Conservation (phyloP, 192 early-diverging fungal genomes). For the Coemansia sp. region DNA sequence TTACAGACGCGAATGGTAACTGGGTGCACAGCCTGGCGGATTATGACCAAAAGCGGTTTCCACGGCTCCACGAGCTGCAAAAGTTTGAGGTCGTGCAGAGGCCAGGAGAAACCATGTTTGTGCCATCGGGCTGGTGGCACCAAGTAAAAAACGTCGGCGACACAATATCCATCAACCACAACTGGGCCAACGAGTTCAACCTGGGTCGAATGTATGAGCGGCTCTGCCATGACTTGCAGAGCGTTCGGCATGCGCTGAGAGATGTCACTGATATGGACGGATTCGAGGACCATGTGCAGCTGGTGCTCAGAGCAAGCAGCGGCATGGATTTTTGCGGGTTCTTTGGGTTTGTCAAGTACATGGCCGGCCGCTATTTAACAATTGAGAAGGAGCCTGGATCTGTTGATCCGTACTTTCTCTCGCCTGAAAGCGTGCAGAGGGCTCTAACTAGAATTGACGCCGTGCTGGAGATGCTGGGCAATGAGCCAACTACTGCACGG, state of each 20-base stretch:
- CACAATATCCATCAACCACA: slow-evolving; percentile 76
- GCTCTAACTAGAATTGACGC: slow-evolving; percentile 13
- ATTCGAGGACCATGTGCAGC: slow-evolving; percentile 34
- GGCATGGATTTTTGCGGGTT: slow-evolving; percentile 38
- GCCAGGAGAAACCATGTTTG: slow-evolving; percentile 67
- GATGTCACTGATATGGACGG: slow-evolving; percentile 53
- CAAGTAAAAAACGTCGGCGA: slow-evolving; percentile 67
- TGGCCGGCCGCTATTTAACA: slow-evolving; percentile 12
- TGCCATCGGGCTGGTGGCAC: slow-evolving; percentile 74
- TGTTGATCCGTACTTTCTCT: slow-evolving; percentile 21
- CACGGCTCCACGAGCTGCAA: slow-evolving; percentile 49
- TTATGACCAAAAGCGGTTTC: slow-evolving; percentile 52
- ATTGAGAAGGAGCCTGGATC: not conserved
- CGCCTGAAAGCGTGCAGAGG: not conserved
- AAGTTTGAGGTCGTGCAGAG: slow-evolving; percentile 56
- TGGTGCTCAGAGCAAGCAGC: slow-evolving; percentile 27
- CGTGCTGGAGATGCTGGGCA: slow-evolving; percentile 12
- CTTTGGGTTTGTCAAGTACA: slow-evolving; percentile 16
- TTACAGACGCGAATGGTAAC: slow-evolving; percentile 55
- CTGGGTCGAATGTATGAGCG: slow-evolving; percentile 48
- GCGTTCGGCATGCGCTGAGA: slow-evolving; percentile 54
- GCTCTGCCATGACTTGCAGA: slow-evolving; percentile 48
- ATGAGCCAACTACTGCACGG: slow-evolving; percentile 5
- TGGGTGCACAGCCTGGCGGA: slow-evolving; percentile 58
- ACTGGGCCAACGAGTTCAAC: slow-evolving; percentile 69